These are phyloP conservation scores for Gossypium thurberi DNA, from an alignment of 345 rosid species.

Conservation along the genomic window DNA sequence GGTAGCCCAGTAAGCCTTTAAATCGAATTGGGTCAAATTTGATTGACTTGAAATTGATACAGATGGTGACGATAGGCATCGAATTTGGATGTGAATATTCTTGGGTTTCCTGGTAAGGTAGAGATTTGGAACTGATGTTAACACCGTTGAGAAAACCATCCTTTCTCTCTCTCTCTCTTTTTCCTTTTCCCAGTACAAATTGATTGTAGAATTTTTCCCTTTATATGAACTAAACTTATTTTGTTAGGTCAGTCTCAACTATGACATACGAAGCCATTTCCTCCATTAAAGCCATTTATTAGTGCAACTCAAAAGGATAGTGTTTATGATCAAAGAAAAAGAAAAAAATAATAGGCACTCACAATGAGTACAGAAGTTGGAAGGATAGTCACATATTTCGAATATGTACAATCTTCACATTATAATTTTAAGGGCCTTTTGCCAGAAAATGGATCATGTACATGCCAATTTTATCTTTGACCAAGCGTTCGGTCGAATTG, in stretches of 20 bases:
- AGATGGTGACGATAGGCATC: conserved; percentile 31
- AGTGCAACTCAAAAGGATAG: neutral
- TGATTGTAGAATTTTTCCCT: neutral
- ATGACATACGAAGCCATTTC: too few species aligned
- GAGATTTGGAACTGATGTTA: conserved; percentile 23
- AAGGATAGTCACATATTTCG: too few species aligned
- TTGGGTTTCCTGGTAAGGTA: conserved; percentile 19
- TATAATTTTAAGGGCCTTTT: too few species aligned
- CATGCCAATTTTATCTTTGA: too few species aligned
- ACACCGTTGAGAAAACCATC: conserved; percentile 33
- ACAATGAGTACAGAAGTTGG: too few species aligned
- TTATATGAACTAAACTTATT: neutral
- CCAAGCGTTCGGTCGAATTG: accelerated
- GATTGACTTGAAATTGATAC: conserved; percentile 21
- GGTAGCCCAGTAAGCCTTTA: conserved; percentile 71
- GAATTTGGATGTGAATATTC: conserved; percentile 22
- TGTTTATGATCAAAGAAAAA: neutral
- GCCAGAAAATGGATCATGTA: too few species aligned
- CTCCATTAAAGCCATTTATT: too few species aligned
- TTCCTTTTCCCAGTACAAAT: neutral
- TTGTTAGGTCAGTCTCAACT: neutral
- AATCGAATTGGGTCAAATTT: conserved; percentile 49
- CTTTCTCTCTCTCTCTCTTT: neutral
- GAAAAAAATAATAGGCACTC: neutral
- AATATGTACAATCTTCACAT: too few species aligned